phyloP scores from a whole-genome alignment of 306 rosid species.

The Prunus davidiana region DNA sequence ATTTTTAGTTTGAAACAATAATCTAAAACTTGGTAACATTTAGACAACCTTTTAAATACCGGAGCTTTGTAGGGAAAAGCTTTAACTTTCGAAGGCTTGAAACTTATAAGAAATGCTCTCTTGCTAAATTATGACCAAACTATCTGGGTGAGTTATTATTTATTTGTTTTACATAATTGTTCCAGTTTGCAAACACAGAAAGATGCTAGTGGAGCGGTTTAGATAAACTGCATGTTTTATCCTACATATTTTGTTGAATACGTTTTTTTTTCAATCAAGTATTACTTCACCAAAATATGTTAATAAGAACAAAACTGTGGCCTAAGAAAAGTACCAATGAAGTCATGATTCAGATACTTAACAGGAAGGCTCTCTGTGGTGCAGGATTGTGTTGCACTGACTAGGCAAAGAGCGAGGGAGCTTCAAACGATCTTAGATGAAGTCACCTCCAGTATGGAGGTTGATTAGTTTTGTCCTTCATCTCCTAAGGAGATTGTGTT shows the following conservation, averaged over 20 bases:
- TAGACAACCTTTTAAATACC: neutral
- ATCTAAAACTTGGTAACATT: neutral
- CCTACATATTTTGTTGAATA: neutral
- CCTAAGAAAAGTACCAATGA: neutral
- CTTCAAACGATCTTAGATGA: conserved; percentile 56
- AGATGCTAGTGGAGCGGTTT: neutral
- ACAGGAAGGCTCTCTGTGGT: conserved; percentile 27
- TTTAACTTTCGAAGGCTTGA: neutral
- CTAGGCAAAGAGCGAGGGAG: conserved; percentile 74
- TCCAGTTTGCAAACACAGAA: neutral
- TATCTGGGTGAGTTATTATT: neutral
- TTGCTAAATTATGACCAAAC: neutral
- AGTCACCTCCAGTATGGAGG: conserved; percentile 58
- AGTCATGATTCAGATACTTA: conserved; percentile 8
- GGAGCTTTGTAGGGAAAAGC: neutral
- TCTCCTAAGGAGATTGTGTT: neutral
- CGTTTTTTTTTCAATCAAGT: neutral
- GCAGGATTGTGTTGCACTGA: conserved; percentile 80
- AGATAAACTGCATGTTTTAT: neutral
- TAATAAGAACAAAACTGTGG: neutral
- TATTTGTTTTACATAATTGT: neutral
- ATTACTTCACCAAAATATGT: neutral
- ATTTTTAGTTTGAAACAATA: neutral
- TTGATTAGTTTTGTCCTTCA: conserved; percentile 43
- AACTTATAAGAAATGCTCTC: neutral